phyloP scores from a whole-genome alignment of 169 alveolate genomes.

The Eimeria zaria region DNA sequence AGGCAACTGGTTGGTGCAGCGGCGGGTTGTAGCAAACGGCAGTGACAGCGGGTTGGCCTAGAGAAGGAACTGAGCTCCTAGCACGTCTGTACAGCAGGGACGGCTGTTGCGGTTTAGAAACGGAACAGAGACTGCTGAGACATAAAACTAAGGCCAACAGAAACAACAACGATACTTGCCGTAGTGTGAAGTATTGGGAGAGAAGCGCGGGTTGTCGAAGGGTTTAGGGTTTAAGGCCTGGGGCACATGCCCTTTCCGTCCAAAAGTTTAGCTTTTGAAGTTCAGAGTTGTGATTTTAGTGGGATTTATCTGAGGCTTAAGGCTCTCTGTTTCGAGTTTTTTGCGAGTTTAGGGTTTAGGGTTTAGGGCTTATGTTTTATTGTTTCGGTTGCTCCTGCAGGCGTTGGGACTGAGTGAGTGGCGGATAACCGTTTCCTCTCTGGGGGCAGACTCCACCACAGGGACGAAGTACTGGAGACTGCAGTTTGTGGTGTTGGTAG shows the following conservation, averaged over 20 bases:
- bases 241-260: background rate
- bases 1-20: background rate
- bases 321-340: background rate
- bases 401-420: conserved; percentile 15
- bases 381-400: background rate
- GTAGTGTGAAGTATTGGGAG: too few species aligned
- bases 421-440: conserved; percentile 15
- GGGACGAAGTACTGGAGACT: conserved; percentile 39
- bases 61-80: too few species aligned
- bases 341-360: background rate
- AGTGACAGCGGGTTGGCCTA: too few species aligned
- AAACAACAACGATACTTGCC: background rate
- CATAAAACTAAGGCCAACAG: background rate
- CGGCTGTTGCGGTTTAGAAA: too few species aligned
- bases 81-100: too few species aligned
- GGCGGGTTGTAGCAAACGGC: background rate
- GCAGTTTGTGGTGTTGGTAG: conserved; percentile 36
- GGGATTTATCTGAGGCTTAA: background rate
- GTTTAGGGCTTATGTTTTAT: background rate
- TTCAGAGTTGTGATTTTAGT: too few species aligned
- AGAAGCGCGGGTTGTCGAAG: background rate
- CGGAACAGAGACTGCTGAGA: background rate
- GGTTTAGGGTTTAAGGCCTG: background rate
- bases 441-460: background rate
- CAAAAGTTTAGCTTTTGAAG: background rate